These are phyloP conservation scores for Saccharomyces hybrid DNA, from an alignment of 1,139 yeast genomes.

Conservation along the genomic window DNA sequence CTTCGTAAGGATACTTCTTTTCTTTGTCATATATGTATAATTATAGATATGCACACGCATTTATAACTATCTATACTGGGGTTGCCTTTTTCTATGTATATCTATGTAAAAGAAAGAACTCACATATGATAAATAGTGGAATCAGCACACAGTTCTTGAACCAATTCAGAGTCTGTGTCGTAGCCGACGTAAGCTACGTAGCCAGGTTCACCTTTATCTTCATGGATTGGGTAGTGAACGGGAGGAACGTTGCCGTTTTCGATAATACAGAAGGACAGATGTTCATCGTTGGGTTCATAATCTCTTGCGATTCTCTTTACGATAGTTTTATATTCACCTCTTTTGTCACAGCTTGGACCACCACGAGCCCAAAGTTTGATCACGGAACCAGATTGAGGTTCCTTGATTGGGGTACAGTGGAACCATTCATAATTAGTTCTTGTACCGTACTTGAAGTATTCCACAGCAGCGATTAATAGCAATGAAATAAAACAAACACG, in stretches of 20 bases:
- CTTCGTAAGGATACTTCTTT: background rate
- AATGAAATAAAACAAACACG: constrained; percentile 28
- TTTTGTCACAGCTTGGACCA: constrained; percentile 37
- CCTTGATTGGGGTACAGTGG: constrained; percentile 35
- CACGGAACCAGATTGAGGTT: constrained; percentile 28
- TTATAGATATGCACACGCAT: background rate
- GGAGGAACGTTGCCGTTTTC: constrained; percentile 25
- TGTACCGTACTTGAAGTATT: constrained; percentile 36
- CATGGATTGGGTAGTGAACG: constrained; percentile 30
- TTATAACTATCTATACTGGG: background rate
- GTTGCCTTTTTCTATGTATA: background rate
- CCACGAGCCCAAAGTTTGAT: constrained; percentile 33
- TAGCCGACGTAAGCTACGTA: constrained; percentile 34
- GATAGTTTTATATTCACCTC: constrained; percentile 37
- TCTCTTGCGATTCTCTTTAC: constrained; percentile 33
- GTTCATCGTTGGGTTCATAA: constrained; percentile 34
- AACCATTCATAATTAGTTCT: constrained; percentile 37
- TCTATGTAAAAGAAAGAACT: constrained; percentile 6
- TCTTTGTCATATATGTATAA: background rate
- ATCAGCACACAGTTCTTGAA: constrained; percentile 25
- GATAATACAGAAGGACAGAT: constrained; percentile 32
- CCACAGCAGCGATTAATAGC: constrained; percentile 34
- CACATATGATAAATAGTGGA: constrained; percentile 27
- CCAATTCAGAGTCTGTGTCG: constrained; percentile 22
- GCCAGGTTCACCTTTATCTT: constrained; percentile 32